Evolutionary conservation across 78 protist genomes (phyloP).

Genomic region (Dictyostelium capitatum): DNA sequence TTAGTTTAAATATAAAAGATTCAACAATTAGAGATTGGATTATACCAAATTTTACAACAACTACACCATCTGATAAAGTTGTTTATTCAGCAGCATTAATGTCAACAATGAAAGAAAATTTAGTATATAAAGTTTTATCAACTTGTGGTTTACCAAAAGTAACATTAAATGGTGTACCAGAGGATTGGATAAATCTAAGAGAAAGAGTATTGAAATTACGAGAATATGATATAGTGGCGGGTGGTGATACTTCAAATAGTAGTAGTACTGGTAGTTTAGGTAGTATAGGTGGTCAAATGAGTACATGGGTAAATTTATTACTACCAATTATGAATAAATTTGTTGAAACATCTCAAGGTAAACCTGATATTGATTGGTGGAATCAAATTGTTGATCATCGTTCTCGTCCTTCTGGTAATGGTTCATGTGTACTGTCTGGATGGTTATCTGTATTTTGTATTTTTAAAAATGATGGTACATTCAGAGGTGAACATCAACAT

Average conservation of each 20-base stretch:
- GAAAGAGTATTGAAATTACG: constrained; percentile 19
- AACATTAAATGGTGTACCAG: constrained; percentile 12
- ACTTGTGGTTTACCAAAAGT: constrained; percentile 61
- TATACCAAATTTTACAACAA: constrained; percentile 58
- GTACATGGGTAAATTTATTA: constrained; percentile 22
- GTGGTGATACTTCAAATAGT: not conserved
- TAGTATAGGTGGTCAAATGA: constrained; percentile 15
- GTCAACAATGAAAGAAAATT: constrained; percentile 68
- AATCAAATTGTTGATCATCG: constrained; percentile 28
- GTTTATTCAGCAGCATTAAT: constrained; percentile 47
- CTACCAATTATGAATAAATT: constrained; percentile 60
- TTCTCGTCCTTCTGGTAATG: constrained; percentile 29
- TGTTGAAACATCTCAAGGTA: constrained; percentile 19
- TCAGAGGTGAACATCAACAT: not conserved
- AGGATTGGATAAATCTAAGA: constrained; percentile 27
- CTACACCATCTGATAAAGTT: constrained; percentile 50
- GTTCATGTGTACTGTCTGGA: constrained; percentile 22
- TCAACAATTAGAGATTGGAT: constrained; percentile 38
- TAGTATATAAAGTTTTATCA: constrained; percentile 17
- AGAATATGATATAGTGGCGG: constrained; percentile 1
- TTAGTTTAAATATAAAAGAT: constrained; percentile 28
- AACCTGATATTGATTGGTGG: constrained; percentile 59
- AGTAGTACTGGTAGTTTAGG: not conserved
- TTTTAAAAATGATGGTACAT: not conserved
- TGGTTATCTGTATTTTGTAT: constrained; percentile 14